Evolutionary conservation across 2,329 filamentous ascomycete genomes (phyloP).

Genomic region (Aspergillus candidus): DNA sequence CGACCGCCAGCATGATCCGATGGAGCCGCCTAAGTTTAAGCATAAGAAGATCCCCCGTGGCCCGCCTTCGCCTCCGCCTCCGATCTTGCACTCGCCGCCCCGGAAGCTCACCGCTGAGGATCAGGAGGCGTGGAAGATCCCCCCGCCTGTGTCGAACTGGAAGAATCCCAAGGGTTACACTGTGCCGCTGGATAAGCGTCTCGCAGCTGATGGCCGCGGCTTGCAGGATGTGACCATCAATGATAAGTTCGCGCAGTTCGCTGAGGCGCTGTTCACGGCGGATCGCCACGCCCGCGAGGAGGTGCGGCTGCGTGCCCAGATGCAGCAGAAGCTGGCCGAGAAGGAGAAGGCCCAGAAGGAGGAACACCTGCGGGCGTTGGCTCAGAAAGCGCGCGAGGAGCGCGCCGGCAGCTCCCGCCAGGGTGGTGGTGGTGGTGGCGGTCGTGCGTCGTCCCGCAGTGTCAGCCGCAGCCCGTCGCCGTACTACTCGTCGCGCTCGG

Average conservation of each 20-base stretch:
- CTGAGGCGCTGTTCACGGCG: slow-evolving; percentile 88
- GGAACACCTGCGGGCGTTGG: slow-evolving; percentile 78
- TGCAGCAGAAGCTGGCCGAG: slow-evolving; percentile 94
- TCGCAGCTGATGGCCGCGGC: slow-evolving; percentile 87
- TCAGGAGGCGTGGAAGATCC: slow-evolving; percentile 92
- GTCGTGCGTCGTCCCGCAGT: slow-evolving; percentile 44
- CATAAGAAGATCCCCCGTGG: slow-evolving; percentile 96
- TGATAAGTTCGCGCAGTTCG: slow-evolving; percentile 96
- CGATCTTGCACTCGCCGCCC: slow-evolving; percentile 90
- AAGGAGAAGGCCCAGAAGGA: slow-evolving; percentile 95
- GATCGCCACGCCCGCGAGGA: slow-evolving; percentile 94
- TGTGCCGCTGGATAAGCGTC: slow-evolving; percentile 86
- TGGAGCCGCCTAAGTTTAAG: slow-evolving; percentile 98
- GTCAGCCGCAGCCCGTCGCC: slow-evolving; percentile 38
- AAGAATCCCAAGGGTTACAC: slow-evolving; percentile 99
- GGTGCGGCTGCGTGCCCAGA: slow-evolving; percentile 81
- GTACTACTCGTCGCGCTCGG: slow-evolving; percentile 38
- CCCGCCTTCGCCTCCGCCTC: slow-evolving; percentile 85
- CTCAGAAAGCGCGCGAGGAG: slow-evolving; percentile 87
- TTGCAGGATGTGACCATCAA: slow-evolving; percentile 94
- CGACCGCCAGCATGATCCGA: slow-evolving; percentile 83
- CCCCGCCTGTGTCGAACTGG: slow-evolving; percentile 92
- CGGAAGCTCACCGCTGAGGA: slow-evolving; percentile 94
- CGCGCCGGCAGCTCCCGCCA: slow-evolving; percentile 44
- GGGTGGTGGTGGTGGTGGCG: slow-evolving; percentile 21